A percentile compares a stretch with the other conserved stretches of the same genome.
Evolutionary conservation across 345 rosid genomes (phyloP).

Genomic region (Corchorus capsularis): DNA sequence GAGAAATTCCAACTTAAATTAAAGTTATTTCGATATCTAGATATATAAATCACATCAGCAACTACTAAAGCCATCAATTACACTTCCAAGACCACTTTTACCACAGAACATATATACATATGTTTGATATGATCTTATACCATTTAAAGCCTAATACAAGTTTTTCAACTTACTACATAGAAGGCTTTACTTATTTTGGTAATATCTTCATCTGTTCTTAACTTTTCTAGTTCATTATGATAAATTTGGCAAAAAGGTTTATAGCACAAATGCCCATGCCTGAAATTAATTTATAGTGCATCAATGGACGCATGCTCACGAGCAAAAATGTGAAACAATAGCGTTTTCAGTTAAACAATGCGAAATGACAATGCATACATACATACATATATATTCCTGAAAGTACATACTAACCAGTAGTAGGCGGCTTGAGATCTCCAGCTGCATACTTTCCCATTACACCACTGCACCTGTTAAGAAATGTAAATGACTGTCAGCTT

Average conservation of each 20-base stretch:
- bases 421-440: slow-evolving; percentile 97
- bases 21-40: slow-evolving; percentile 1
- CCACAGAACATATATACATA: not conserved
- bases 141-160: not conserved
- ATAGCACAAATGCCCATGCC: not conserved
- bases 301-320: not conserved
- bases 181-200: not conserved
- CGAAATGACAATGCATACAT: not conserved
- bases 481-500: slow-evolving; percentile 10
- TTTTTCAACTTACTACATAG: not conserved
- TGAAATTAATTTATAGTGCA: not conserved
- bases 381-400: slow-evolving; percentile 40
- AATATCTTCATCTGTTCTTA: not conserved
- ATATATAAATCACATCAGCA: not conserved
- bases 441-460: slow-evolving; percentile 97
- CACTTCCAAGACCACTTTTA: not conserved
- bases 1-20: not conserved
- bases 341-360: not conserved
- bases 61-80: not conserved
- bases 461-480: slow-evolving; percentile 84
- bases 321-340: slow-evolving; percentile 4
- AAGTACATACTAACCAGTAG: slow-evolving; percentile 56
- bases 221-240: not conserved
- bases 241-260: not conserved
- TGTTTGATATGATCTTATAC: not conserved